Evolutionary conservation across 2,329 filamentous ascomycete genomes (phyloP), one percentile per base, ranked within the genome.

Genomic region (Aaosphaeria pasadenensis): DNA sequence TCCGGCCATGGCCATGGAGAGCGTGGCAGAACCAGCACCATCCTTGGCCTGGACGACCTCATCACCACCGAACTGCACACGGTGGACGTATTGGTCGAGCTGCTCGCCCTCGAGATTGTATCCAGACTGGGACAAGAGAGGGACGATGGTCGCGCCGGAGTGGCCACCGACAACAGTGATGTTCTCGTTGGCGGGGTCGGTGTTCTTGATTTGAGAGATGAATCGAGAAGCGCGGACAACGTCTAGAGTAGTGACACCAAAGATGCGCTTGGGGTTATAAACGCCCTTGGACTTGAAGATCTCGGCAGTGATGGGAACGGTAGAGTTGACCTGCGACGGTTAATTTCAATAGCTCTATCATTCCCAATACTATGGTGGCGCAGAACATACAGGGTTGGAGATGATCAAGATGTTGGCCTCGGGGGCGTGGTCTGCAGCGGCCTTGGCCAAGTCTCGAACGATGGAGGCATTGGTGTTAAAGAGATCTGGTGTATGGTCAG

Each of bases 381-480:
- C 17, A 24, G 17, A 24, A 24, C 79, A 49, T 77, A 84, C 91
- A 55, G 94, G 94, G 86, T 99, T 99, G 77, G 91, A 85, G 79
- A 99, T 99, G 82, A 99, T 85, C 72, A 97, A 85, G 74, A 97
- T 82, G 79, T 95, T 95, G 76, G 94, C 94, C 58, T 96, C 82
- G 67, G 94, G 94, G 71, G 87, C 83, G 63, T 89, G 83, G 69
- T 95, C 85, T 69, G 94, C 94, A 70, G 85, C 86, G 67, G 91
- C 91, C 85, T 96, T 95, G 79, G 92, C 91, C 60, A 99, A 86
- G 77, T 97, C 94, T 71, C 92, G 91, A 74, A 99, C 94, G 75
- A 99, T 99, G 73, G 90, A 95, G 76, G 94, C 94, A 77, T 99
- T 99, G 83, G 92, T 99, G 86, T 97, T 97, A 91, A 99, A 99